Percentiles rank a stretch among this genome's conserved stretches.
phyloP scores from a whole-genome alignment of 768 basidiomycete genomes.

The Austroboletus festivus region DNA sequence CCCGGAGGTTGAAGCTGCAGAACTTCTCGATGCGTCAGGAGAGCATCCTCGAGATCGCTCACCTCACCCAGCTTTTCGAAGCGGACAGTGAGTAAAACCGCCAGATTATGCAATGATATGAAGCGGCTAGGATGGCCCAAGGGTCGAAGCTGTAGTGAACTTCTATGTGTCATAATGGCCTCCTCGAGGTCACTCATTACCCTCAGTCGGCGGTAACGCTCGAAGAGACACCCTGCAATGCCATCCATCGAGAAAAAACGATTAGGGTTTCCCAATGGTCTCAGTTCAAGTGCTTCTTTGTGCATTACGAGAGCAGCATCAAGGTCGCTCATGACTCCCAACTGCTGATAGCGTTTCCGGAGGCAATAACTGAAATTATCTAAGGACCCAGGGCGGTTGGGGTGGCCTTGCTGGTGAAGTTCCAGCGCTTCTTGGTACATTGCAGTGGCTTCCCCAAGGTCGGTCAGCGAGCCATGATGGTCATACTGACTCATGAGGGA shows the following conservation, averaged over 20 bases:
- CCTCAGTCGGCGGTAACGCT: background rate
- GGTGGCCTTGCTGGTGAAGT: background rate
- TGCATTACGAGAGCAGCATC: background rate
- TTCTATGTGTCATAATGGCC: background rate
- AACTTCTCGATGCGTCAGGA: background rate
- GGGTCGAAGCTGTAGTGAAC: background rate
- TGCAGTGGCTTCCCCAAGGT: background rate
- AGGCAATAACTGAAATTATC: constrained; percentile 1
- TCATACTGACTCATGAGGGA: constrained; percentile 2
- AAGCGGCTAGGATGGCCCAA: background rate
- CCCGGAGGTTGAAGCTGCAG: background rate
- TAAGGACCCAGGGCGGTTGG: background rate
- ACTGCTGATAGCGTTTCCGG: background rate
- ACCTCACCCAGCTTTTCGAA: background rate
- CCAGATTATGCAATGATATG: background rate
- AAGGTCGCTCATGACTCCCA: background rate
- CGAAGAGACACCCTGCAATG: background rate
- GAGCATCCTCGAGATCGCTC: background rate
- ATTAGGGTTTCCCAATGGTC: background rate
- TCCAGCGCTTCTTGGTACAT: background rate
- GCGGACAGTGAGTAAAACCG: background rate
- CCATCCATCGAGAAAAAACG: background rate
- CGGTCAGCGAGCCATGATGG: background rate
- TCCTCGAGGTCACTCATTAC: background rate
- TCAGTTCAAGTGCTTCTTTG: background rate